Evolutionary conservation across 176 grass and related monocot genomes (phyloP), one percentile per base, ranked within the genome.

Genomic region (Avena eriantha): DNA sequence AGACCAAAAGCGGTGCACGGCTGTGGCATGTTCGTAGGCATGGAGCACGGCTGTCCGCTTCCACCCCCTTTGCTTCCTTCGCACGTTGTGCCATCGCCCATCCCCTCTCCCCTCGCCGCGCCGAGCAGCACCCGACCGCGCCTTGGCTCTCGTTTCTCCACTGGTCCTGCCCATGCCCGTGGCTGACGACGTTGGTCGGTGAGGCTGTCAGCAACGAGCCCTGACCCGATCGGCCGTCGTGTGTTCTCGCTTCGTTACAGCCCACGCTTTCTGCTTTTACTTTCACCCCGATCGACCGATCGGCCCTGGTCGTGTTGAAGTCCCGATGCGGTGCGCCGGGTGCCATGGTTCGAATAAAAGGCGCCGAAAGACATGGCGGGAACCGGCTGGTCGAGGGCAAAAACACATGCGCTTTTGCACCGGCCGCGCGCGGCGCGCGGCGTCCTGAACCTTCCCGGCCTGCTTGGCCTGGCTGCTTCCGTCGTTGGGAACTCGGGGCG

Each of bases 11-110:
- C 87, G 59, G 2, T 2, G 69, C 33, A 31, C 23, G 50, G 33
- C 45, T 60, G 76, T 22, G 47, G 17, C 55, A 16, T 56, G 76
- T 21, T 61, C 8, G 55, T 33, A 34, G 54, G 16, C 87, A 58
- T 33, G 72, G 59, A 69, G 31, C 67, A 69, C 60, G 83, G 79
- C 14, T 76, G 50, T 33, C 29, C 26, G 73, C 83, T 39, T 75
- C 43, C 72, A 3, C 47, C 24, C 72, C 35, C 86, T 91, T 91
- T 88, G 90, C 86, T 63, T 91, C 86, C 82, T 48, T 85, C 90
- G 82, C 86, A 88, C 70, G 86, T 56, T 57, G 82, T 64, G 59
- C 85, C 49, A 12, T 45, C 29, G 18, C 57, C 14, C 24, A 3
- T 56, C 7, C 26, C 36, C 36, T 11, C 18, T 3, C 12, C 16